Base-by-base conservation (phyloP, 1,284 basidiomycete genomes). In the Puccinia coronata region DNA sequence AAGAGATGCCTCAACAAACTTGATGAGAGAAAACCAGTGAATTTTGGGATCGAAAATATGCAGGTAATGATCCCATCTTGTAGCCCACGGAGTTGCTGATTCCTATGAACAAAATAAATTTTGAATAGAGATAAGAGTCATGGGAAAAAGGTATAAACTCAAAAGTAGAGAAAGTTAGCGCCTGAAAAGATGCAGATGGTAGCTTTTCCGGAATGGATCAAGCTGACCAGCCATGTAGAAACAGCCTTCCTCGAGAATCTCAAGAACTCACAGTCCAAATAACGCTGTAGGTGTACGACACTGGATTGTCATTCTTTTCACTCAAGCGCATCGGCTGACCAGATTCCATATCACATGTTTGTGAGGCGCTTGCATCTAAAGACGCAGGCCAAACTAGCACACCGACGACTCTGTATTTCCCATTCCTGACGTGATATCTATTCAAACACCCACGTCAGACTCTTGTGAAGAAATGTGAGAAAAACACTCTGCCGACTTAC, bases 61-160 rank as follows among this genome's bases (percentile, higher is more conserved):
- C 18, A 96, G 89, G 85, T 99, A 98, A 84, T 92, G 93, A 86
- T 99, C 96, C 96, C 96, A 98, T 75, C 96, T 90, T 0, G 94
- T 96, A 8, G 94, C 94, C 92, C 93, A 86, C 9, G 83, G 83
- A 81, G 86, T 86, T 90, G 91, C 89, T 41, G 93, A 95, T 90
- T 92, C 89, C 91, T 93, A 34, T 28, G 25, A 57, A 57, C 8
- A 5, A 11, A 28, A 25, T 8, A 9, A 25, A 25, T 2, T 57
- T 57, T 28, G 2, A 23, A 4, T 8, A 47, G 55, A 77, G n/a
- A 25, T 31, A 49, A 12, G 31, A 31, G 65, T 51, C 77, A 70
- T 57, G 4, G 47, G 41, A 65, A 72, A 70, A 47, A n/a, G 63
- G 63, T 67, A 67, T 20, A 47, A 4, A 67, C 55, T 57, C 55